Conservation (phyloP, 1,139 yeast genomes). For the Hyphopichia wangnamkhiaoensis region DNA sequence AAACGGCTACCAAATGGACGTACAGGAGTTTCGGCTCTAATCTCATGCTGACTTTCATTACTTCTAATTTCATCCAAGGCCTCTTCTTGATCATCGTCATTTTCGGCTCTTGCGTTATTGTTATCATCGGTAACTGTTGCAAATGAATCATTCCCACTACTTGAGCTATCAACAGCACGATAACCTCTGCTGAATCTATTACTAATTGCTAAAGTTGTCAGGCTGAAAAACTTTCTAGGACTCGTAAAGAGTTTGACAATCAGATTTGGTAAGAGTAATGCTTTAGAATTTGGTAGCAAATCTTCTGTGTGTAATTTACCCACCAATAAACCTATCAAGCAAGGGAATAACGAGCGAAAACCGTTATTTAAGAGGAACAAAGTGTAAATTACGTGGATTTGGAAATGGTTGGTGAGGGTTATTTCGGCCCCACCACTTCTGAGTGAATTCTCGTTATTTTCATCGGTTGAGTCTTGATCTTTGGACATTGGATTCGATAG, state of each 20-base stretch:
- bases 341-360: constrained; percentile 48
- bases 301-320: constrained; percentile 58
- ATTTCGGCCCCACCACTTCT: constrained; percentile 26
- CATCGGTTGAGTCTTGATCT: constrained; percentile 8
- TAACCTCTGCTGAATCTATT: constrained; percentile 8
- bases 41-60: constrained; percentile 25
- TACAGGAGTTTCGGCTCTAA: constrained; percentile 56
- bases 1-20: constrained; percentile 61
- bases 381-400: constrained; percentile 52
- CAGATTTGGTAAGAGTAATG: constrained; percentile 48
- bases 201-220: not conserved
- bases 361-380: constrained; percentile 60
- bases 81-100: constrained; percentile 24
- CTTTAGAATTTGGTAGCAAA: constrained; percentile 59
- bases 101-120: constrained; percentile 9
- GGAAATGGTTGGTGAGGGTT: constrained; percentile 56
- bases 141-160: constrained; percentile 5
- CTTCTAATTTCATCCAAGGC: constrained; percentile 26
- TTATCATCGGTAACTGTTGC: constrained; percentile 8
- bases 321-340: constrained; percentile 57
- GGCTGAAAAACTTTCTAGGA: constrained; percentile 19
- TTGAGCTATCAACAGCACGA: constrained; percentile 1
- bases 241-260: constrained; percentile 24
- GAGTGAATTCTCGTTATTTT: constrained; percentile 11
- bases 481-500: constrained; percentile 24